A percentile compares a stretch with the other conserved stretches of the same genome.
Evolutionary conservation across 192 early-diverging fungal species (phyloP).

Genomic region (Linnemannia elongata): DNA sequence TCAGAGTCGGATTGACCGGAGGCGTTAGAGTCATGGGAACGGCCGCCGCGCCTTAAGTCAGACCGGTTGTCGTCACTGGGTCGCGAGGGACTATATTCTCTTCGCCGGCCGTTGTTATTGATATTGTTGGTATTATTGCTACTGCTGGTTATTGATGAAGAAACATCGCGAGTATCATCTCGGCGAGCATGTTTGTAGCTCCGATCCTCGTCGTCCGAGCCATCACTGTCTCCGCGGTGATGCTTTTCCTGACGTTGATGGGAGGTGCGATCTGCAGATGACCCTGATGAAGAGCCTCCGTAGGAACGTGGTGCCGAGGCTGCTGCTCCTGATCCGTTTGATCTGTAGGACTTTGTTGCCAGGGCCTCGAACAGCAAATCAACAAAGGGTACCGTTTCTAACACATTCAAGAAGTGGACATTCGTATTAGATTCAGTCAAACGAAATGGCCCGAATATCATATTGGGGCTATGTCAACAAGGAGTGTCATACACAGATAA

Average conservation of each 20-base stretch:
- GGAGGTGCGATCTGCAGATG: constrained; percentile 1
- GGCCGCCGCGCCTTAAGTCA: not conserved
- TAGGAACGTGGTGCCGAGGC: constrained; percentile 4
- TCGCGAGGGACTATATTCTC: constrained; percentile 51
- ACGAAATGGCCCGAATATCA: not conserved
- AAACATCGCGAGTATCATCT: constrained; percentile 43
- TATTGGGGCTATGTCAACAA: not conserved
- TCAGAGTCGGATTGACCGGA: constrained; percentile 35
- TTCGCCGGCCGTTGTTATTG: constrained; percentile 14
- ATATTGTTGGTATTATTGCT: not conserved
- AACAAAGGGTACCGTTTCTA: constrained; percentile 81
- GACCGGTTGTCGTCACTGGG: constrained; percentile 45
- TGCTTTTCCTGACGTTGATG: constrained; percentile 36
- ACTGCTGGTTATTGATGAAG: not conserved
- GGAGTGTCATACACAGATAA: not conserved
- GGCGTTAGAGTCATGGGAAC: constrained; percentile 9
- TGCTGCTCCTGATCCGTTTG: not conserved
- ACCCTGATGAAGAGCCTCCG: constrained; percentile 11
- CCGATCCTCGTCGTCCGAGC: constrained; percentile 75
- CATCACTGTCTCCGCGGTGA: constrained; percentile 62
- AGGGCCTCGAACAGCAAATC: constrained; percentile 68
- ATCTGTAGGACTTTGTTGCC: constrained; percentile 57
- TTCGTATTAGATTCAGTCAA: not conserved
- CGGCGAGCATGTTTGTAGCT: constrained; percentile 79
- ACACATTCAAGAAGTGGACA: not conserved